These are phyloP conservation scores for Trifolium pratense DNA, from an alignment of 306 rosid genomes.

Conservation along the genomic window DNA sequence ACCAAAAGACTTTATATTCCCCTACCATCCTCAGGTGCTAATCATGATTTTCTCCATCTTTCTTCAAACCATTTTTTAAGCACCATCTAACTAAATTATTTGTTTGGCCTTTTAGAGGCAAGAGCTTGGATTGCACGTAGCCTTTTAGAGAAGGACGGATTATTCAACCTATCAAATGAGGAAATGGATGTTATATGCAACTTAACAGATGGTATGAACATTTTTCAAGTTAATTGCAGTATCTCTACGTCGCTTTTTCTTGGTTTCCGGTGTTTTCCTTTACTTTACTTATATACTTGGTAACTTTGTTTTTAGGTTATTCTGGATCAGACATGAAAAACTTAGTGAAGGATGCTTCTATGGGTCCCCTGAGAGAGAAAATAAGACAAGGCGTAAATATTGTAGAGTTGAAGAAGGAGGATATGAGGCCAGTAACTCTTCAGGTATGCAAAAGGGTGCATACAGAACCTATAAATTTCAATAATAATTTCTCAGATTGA, in stretches of 20 bases:
- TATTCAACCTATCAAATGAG: conserved; percentile 56
- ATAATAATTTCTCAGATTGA: conserved; percentile 8
- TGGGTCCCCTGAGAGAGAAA: conserved; percentile 97
- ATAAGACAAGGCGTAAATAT: conserved; percentile 74
- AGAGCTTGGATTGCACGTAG: conserved; percentile 71
- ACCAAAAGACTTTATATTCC: conserved; percentile 92
- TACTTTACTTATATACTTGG: conserved; percentile 12
- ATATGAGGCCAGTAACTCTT: conserved; percentile 62
- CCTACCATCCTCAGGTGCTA: conserved; percentile 82
- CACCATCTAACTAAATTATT: conserved; percentile 41
- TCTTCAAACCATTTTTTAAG: conserved; percentile 29
- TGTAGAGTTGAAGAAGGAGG: conserved; percentile 69
- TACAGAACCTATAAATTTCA: conserved; percentile 4
- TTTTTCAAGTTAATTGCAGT: conserved; percentile 31
- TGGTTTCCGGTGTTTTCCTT: conserved; percentile 32
- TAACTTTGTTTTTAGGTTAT: conserved; percentile 61
- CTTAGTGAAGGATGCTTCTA: conserved; percentile 88
- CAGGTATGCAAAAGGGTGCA: conserved; percentile 54
- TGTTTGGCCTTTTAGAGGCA: conserved; percentile 65
- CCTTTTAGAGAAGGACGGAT: conserved; percentile 82
- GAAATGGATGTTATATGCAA: conserved; percentile 73
- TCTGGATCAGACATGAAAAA: conserved; percentile 98
- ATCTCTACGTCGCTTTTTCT: conserved; percentile 17
- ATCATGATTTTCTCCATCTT: conserved; percentile 28
- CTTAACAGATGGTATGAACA: conserved; percentile 68